phyloP scores from a whole-genome alignment of 176 grass and related monocot genomes.

The Stipa capillata region DNA sequence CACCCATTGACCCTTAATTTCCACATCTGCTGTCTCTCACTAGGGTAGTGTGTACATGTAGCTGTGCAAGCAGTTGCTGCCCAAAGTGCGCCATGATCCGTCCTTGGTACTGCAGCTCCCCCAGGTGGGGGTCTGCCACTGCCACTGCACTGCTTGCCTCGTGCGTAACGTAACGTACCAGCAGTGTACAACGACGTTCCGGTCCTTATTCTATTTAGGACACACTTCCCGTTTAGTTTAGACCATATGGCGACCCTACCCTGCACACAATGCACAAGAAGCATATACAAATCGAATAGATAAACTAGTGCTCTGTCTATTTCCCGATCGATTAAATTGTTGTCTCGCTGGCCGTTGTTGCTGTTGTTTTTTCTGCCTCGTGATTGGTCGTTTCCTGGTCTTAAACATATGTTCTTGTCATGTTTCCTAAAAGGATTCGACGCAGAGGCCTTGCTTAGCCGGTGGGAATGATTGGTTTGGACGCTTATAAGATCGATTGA shows the following conservation, averaged over 20 bases:
- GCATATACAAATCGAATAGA: background rate
- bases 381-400: conserved; percentile 15
- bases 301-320: background rate
- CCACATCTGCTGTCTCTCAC: background rate
- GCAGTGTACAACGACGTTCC: background rate
- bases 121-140: conserved; percentile 25
- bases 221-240: background rate
- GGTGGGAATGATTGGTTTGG: conserved; percentile 43
- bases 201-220: too few relatives aligned
- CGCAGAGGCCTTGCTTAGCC: background rate
- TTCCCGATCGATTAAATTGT: background rate
- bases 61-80: background rate
- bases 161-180: conserved; percentile 40
- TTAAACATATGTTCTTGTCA: conserved; percentile 22
- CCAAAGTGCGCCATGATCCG: background rate
- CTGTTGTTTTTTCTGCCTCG: background rate
- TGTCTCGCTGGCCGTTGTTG: background rate
- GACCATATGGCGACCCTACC: conserved; percentile 3
- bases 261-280: background rate
- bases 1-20: conserved; percentile 7
- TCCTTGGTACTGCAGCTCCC: conserved; percentile 4
- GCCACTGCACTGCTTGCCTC: conserved; percentile 11
- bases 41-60: background rate
- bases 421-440: conserved; percentile 32
- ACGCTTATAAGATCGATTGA: background rate